These are phyloP conservation scores for Rhodotorula babjevae DNA, from an alignment of 768 basidiomycete genomes.

Conservation along the genomic window DNA sequence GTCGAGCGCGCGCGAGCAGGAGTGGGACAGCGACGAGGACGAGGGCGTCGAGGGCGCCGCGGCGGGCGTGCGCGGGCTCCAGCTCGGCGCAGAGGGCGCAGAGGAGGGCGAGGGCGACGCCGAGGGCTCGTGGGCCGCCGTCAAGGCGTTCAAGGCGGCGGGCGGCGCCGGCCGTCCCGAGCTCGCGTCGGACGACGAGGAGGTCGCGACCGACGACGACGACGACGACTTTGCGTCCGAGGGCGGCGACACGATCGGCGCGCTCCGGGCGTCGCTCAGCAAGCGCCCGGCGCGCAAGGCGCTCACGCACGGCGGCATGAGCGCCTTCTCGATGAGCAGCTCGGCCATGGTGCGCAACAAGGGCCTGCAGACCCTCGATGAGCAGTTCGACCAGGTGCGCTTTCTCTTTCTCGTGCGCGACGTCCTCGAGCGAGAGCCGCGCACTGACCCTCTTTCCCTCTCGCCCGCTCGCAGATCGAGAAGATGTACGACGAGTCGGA, in stretches of 20 bases:
- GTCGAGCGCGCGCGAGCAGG: constrained; percentile 53
- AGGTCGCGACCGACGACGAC: constrained; percentile 24
- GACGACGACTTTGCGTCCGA: constrained; percentile 53
- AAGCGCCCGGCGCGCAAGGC: constrained; percentile 60
- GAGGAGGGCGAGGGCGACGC: constrained; percentile 4
- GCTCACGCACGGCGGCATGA: constrained; percentile 55
- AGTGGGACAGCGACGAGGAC: constrained; percentile 43
- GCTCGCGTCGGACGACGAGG: constrained; percentile 12
- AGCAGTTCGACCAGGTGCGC: constrained; percentile 84
- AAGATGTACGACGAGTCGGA: constrained; percentile 67
- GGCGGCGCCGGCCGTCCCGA: background rate
- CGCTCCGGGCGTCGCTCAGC: constrained; percentile 60
- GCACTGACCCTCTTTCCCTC: too few species aligned
- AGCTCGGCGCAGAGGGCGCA: constrained; percentile 51
- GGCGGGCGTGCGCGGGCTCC: constrained; percentile 50
- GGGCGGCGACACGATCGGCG: constrained; percentile 72
- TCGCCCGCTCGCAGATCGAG: constrained; percentile 56
- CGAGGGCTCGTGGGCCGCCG: constrained; percentile 13
- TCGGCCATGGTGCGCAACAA: constrained; percentile 92
- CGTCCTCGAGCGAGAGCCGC: too few species aligned
- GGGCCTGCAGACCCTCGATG: constrained; percentile 79
- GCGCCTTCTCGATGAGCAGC: constrained; percentile 94
- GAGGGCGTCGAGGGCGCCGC: background rate
- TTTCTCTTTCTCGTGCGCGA: background rate
- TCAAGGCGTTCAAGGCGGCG: constrained; percentile 32